Percentiles rank a stretch among this genome's conserved stretches.
These are phyloP conservation scores for Hypocreales sp. DNA, from an alignment of 2,329 filamentous ascomycete genomes.

Conservation along the genomic window DNA sequence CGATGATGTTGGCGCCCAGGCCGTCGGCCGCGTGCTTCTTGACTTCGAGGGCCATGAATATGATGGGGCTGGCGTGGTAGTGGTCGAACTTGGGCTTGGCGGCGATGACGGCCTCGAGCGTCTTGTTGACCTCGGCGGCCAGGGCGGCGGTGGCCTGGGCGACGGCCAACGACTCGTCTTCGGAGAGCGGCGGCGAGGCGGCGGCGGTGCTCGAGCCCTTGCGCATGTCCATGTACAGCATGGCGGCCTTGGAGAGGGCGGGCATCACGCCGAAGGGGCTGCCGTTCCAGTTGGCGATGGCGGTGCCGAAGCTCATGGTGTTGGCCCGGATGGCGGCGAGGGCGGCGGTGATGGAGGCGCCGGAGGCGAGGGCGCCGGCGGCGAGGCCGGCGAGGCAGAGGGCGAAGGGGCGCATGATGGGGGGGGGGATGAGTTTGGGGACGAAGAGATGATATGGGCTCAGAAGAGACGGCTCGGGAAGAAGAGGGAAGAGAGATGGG, in stretches of 20 bases:
- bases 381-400: constrained; percentile 9
- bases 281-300: constrained; percentile 21
- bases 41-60: constrained; percentile 23
- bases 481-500: no score
- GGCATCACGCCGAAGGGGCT: constrained; percentile 20
- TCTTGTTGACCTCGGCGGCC: constrained; percentile 19
- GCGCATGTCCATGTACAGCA: constrained; percentile 23
- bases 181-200: constrained; percentile 19
- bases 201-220: constrained; percentile 20
- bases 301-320: constrained; percentile 17
- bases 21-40: constrained; percentile 23
- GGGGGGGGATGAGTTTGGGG: no score
- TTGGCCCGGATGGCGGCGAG: constrained; percentile 17
- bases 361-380: constrained; percentile 14
- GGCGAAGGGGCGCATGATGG: constrained; percentile 11
- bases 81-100: constrained; percentile 28
- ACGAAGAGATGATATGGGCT: no score
- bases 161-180: constrained; percentile 21
- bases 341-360: constrained; percentile 16
- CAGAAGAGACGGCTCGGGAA: no score
- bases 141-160: constrained; percentile 20
- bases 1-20: constrained; percentile 20
- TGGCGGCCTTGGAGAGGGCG: constrained; percentile 22
- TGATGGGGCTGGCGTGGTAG: constrained; percentile 24
- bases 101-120: constrained; percentile 20